A percentile compares a stretch with the other conserved stretches of the same genome.
These are phyloP conservation scores for Helicosporidium sp. DNA, from an alignment of 139 green algal species.

Conservation along the genomic window DNA sequence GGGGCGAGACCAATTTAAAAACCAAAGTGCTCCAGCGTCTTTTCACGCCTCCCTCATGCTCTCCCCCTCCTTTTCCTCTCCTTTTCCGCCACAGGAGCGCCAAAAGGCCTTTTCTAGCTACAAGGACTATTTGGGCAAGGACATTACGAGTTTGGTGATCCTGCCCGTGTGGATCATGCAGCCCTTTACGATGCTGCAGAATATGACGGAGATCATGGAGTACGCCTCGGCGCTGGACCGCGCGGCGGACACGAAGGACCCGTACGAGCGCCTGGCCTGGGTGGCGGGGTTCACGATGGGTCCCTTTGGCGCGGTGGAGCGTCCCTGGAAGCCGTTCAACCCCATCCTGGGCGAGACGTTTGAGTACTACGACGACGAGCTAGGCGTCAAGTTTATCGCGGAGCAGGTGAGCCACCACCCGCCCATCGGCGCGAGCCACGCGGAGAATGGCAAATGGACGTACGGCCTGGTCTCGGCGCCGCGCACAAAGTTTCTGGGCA, in stretches of 20 bases:
- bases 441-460: slow-evolving; percentile 58
- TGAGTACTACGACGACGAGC: slow-evolving; percentile 47
- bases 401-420: slow-evolving; percentile 92
- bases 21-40: background rate
- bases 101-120: slow-evolving; percentile 31
- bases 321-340: slow-evolving; percentile 98
- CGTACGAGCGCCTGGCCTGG: slow-evolving; percentile 36
- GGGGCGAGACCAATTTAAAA: too few relatives aligned
- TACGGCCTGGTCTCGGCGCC: slow-evolving; percentile 89
- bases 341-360: slow-evolving; percentile 95
- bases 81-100: slow-evolving; percentile 22
- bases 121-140: slow-evolving; percentile 63
- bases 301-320: slow-evolving; percentile 63
- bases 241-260: slow-evolving; percentile 54
- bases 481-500: slow-evolving; percentile 91
- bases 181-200: slow-evolving; percentile 89
- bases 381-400: slow-evolving; percentile 54
- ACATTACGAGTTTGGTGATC: slow-evolving; percentile 77
- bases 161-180: slow-evolving; percentile 95
- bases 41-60: background rate
- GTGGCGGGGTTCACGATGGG: slow-evolving; percentile 76
- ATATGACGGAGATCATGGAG: slow-evolving; percentile 95
- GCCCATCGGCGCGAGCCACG: slow-evolving; percentile 70
- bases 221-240: slow-evolving; percentile 77
- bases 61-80: background rate